Evolutionary conservation across 1,284 basidiomycete species (phyloP).

Genomic region (Naganishia sp.): DNA sequence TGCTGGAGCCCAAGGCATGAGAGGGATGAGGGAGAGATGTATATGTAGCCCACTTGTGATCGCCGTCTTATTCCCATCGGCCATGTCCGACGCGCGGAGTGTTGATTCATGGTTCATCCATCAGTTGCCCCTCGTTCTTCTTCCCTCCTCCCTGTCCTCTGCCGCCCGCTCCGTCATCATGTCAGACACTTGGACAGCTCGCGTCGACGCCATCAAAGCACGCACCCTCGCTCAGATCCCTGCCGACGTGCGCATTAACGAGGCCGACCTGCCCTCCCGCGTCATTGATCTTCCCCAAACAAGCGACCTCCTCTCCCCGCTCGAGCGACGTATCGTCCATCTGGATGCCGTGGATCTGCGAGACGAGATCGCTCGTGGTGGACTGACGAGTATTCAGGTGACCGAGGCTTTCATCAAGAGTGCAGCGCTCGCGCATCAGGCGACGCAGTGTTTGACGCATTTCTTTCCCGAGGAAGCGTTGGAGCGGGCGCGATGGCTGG

Average conservation of each 20-base stretch:
- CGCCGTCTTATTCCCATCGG: too few relatives aligned
- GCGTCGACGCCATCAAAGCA: constrained; percentile 11
- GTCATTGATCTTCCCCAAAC: neutral
- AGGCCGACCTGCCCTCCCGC: neutral
- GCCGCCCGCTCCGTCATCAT: neutral
- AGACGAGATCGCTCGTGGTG: constrained; percentile 40
- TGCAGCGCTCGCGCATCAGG: constrained; percentile 39
- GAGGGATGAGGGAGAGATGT: neutral
- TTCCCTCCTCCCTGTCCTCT: neutral
- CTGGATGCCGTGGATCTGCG: constrained; percentile 47
- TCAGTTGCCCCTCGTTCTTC: neutral
- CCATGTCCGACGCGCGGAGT: too few relatives aligned
- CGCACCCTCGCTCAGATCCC: constrained; percentile 20
- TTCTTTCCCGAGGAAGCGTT: constrained; percentile 66
- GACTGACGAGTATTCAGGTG: constrained; percentile 40
- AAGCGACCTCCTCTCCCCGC: constrained; percentile 33
- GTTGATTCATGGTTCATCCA: too few relatives aligned
- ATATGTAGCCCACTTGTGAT: too few relatives aligned
- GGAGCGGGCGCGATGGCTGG: constrained; percentile 61
- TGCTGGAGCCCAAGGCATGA: constrained; percentile 40
- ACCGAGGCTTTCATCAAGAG: constrained; percentile 34
- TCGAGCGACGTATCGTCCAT: constrained; percentile 41
- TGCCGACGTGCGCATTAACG: constrained; percentile 1
- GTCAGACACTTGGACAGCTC: constrained; percentile 5
- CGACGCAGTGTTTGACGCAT: constrained; percentile 69